Evolutionary conservation across 495 filamentous ascomycete species (phyloP), one percentile per base, ranked within the genome.

Genomic region (Mycothermus thermophilus): DNA sequence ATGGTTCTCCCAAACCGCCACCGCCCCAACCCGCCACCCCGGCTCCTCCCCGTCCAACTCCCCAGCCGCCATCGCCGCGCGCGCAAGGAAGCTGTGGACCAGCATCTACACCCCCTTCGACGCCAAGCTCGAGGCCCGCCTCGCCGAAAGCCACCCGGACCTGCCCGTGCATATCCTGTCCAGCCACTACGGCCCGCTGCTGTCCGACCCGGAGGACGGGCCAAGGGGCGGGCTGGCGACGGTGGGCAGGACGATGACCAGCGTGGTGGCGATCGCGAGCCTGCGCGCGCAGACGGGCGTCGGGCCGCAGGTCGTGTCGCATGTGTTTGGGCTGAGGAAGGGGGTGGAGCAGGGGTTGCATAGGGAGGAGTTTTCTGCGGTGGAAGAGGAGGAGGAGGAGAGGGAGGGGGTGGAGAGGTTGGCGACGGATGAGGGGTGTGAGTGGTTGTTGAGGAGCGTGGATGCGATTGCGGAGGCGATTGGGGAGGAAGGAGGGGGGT

Each of bases 241-340:
- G 5, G 67, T 74, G 0, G 81, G 81, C 0, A 51, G 81, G 10
- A 63, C 75, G 3, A 45, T 76, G 35, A 84, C 79, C 3, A 77
- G 71, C 29, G 59, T 85, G 12, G 64, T 83, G 5, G 81, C 80
- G 0, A 60, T 87, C 22, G 59, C 79, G 8, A 80, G 74, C 49
- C 44, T 87, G 47, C 52, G 81, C 13, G 68, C 81, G 31, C 81
- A 87, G 60, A 75, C 74, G 8, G 81, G 81, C 1, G 80, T 85
- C 3, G 80, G 74, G 2, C 81, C 81, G 15, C 81, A 87, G 62
- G 80, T 87, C 5, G 55, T 74, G 5, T 77, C 72, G 39, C 81
- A 87, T 58, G 60, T 86, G 0, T 84, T 79, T 60, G 80, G 80
- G 3, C 43, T 83, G 49, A 49, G 77, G 27, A 86, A 86, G 62